Conservation (phyloP, 1,284 basidiomycete genomes). For the Trichosporon inkin region DNA sequence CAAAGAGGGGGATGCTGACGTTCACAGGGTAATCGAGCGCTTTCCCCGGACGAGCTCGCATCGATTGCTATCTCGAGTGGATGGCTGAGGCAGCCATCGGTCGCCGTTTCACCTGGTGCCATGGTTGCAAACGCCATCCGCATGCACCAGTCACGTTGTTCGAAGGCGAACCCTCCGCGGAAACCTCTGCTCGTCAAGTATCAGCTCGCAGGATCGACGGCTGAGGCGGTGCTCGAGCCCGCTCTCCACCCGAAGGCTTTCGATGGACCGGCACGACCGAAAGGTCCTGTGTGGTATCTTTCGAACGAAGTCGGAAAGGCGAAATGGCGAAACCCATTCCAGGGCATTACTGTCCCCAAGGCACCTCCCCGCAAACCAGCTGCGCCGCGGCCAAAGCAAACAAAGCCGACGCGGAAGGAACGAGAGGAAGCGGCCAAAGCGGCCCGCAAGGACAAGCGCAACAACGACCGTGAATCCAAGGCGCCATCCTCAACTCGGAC, state of each 20-base stretch:
- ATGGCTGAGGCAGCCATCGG: conserved; percentile 46
- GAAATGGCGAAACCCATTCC: conserved; percentile 45
- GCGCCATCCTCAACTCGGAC: conserved; percentile 3
- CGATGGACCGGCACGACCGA: conserved; percentile 33
- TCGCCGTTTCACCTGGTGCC: conserved; percentile 38
- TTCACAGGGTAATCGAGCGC: conserved; percentile 44
- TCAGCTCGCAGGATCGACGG: conserved; percentile 43
- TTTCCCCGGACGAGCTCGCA: conserved; percentile 45
- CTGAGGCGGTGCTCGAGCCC: conserved; percentile 40
- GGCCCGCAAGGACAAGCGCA: conserved; percentile 4
- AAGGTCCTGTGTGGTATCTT: conserved; percentile 46
- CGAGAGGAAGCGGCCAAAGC: conserved; percentile 6
- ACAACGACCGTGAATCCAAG: conserved; percentile 11
- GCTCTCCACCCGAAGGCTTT: conserved; percentile 46
- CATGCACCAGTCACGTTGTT: conserved; percentile 40
- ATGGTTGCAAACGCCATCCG: conserved; percentile 46
- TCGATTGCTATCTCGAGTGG: conserved; percentile 38
- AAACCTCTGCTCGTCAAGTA: conserved; percentile 41
- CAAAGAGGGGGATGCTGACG: conserved; percentile 10
- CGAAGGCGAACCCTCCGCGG: conserved; percentile 28
- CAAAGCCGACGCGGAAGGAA: conserved; percentile 15
- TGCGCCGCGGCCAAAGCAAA: conserved; percentile 24
- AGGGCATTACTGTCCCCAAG: conserved; percentile 42
- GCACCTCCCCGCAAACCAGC: conserved; percentile 34
- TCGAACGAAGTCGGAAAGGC: conserved; percentile 29